Conservation (phyloP, 768 basidiomycete species). For the Tylopilus plumbeoviolaceoides region DNA sequence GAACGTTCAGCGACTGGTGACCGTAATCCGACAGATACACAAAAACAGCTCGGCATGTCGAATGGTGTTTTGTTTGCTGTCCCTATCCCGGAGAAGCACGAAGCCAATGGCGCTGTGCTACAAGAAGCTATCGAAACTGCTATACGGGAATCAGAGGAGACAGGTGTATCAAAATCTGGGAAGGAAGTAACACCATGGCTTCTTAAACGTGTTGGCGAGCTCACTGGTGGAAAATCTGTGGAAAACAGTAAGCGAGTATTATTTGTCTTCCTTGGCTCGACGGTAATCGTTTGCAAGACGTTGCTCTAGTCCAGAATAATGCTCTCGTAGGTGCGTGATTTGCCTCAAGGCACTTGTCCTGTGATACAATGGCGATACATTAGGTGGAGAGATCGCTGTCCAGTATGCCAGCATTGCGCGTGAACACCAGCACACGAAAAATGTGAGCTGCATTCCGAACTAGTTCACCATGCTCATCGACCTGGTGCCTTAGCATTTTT, state of each 20-base stretch:
- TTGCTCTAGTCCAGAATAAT: constrained; percentile 87
- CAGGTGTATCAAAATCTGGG: constrained; percentile 73
- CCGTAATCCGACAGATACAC: constrained; percentile 47
- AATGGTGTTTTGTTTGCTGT: constrained; percentile 82
- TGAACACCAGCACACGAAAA: constrained; percentile 14
- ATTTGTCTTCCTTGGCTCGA: neutral
- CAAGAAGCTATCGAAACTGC: constrained; percentile 83
- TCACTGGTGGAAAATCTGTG: constrained; percentile 74
- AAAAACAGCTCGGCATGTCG: constrained; percentile 64
- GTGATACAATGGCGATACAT: neutral
- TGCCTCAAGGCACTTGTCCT: neutral
- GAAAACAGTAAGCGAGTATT: constrained; percentile 51
- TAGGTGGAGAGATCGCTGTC: constrained; percentile 76
- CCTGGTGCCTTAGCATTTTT: constrained; percentile 10
- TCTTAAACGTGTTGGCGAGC: constrained; percentile 72
- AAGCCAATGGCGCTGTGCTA: constrained; percentile 60
- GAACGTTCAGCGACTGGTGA: constrained; percentile 1
- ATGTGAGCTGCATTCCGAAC: constrained; percentile 11
- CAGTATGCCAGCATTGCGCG: constrained; percentile 57
- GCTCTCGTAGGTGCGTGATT: constrained; percentile 67
- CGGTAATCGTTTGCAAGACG: constrained; percentile 43
- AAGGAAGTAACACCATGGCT: constrained; percentile 97
- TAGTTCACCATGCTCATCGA: neutral
- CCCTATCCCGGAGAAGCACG: constrained; percentile 80
- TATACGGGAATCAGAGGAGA: constrained; percentile 74